Base-by-base conservation (phyloP, 2,329 filamentous ascomycete genomes). In the Xenoacremonium recifei region DNA sequence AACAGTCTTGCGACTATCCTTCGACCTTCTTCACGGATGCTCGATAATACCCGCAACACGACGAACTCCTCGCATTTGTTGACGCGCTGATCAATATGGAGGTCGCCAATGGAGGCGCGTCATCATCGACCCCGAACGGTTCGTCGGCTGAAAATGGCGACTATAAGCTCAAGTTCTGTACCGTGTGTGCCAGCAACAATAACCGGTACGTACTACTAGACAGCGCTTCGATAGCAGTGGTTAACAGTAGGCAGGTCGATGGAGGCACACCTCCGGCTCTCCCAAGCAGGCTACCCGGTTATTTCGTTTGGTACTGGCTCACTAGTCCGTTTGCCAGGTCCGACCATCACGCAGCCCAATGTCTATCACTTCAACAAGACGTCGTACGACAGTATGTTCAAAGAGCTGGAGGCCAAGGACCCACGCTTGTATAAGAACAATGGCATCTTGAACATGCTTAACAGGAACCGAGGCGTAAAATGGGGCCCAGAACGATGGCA, bases 361-460 rank as follows among this genome's bases (percentile, higher is more conserved):
- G 91, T 97, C 57, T 99, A 97, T 74, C 84, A 89, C 57, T 99
- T 99, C 81, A 97, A 99, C 72, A 89, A 86, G 63, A 96, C 91
- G 1, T 96, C 91, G 12, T 99, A 99, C 69, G 84, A 89, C 58
- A 84, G 84, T 61, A 99, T 99, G 79, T 95, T 93, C 69, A 85
- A 89, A 54, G 92, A 99, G 65, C 81, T 99, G 9, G 79, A 87
- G 49, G 67, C 80, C 25, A 96, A 97, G 58, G 95, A 99, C 60
- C 79, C 84, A 17, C 80, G 89, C 1, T 74, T 99, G 2, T 99
- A 99, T 70, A 84, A 82, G 31, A 86, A 87, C 47, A 99, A 99
- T 61, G 93, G 93, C 33, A 82, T 99, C 36, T 73, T 99, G 45
- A 95, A 92, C 64, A 99, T 99, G 93, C 77, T 99, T 17, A 88